A percentile compares a stretch with the other conserved stretches of the same genome.
Evolutionary conservation across 768 basidiomycete genomes (phyloP).

Genomic region (Termitomyces sp.): DNA sequence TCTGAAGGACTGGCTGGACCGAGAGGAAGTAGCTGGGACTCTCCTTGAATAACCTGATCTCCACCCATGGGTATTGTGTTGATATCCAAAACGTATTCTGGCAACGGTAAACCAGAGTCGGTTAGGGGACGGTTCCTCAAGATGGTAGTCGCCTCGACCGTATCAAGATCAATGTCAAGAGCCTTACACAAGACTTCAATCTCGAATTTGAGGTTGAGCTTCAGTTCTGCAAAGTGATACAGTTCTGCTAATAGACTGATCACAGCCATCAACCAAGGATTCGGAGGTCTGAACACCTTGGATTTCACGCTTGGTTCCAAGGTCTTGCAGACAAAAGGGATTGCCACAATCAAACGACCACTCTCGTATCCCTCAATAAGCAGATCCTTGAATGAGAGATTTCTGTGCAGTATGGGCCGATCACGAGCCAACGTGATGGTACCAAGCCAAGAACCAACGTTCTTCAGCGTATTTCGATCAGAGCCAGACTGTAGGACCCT

Average conservation of each 20-base stretch:
- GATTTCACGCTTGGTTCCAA: conserved; percentile 89
- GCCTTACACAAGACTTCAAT: conserved; percentile 96
- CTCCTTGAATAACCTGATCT: conserved; percentile 55
- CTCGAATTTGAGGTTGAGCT: conserved; percentile 96
- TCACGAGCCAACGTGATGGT: conserved; percentile 90
- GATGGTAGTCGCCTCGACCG: conserved; percentile 79
- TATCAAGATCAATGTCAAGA: conserved; percentile 81
- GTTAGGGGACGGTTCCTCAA: conserved; percentile 71
- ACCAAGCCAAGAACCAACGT: conserved; percentile 93
- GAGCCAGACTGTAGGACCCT: conserved; percentile 80
- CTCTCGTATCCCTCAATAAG: conserved; percentile 93
- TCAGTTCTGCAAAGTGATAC: conserved; percentile 96
- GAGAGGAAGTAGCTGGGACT: conserved; percentile 61
- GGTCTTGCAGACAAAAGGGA: conserved; percentile 97
- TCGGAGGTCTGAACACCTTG: conserved; percentile 91
- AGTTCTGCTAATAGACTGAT: conserved; percentile 88
- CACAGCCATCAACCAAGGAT: conserved; percentile 98
- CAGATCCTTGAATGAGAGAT: conserved; percentile 96
- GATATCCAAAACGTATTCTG: conserved; percentile 78
- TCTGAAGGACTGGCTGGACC: conserved; percentile 60
- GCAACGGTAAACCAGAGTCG: conserved; percentile 62
- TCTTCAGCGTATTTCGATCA: conserved; percentile 87
- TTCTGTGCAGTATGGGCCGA: conserved; percentile 88
- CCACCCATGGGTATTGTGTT: conserved; percentile 75
- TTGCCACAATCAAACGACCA: conserved; percentile 86